phyloP scores from a whole-genome alignment of 139 green algal genomes.

The Pseudopediastrum boryanum region DNA sequence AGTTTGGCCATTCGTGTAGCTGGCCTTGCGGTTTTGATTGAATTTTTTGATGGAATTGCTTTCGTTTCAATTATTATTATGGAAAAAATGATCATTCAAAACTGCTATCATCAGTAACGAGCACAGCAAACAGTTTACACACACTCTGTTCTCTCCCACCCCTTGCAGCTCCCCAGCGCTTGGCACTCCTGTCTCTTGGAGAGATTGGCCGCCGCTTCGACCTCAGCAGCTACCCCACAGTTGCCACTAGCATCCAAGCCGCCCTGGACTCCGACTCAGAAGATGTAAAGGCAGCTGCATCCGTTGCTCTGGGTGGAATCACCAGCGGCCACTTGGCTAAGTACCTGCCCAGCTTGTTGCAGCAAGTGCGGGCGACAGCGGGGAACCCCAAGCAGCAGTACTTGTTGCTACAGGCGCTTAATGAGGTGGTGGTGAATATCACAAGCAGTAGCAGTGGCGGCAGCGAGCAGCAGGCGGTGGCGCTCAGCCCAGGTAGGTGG shows the following conservation, averaged over 20 bases:
- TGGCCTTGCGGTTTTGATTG: too few relatives aligned
- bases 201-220: constrained; percentile 82
- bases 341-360: constrained; percentile 83
- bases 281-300: constrained; percentile 83
- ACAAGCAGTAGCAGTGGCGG: constrained; percentile 15
- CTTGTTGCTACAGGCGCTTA: constrained; percentile 75
- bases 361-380: constrained; percentile 49
- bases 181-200: constrained; percentile 88
- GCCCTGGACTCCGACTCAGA: constrained; percentile 56
- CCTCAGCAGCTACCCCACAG: constrained; percentile 54
- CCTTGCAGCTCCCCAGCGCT: constrained; percentile 56
- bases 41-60: too few relatives aligned
- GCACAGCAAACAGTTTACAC: too few relatives aligned
- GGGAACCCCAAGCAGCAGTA: constrained; percentile 66
- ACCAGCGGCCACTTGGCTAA: constrained; percentile 74
- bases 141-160: too few relatives aligned
- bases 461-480: too few relatives aligned
- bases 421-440: constrained; percentile 81
- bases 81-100: too few relatives aligned
- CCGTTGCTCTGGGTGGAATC: constrained; percentile 82
- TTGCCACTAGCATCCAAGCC: constrained; percentile 39
- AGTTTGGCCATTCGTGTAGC: too few relatives aligned
- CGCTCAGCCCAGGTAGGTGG: too few relatives aligned
- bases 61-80: too few relatives aligned
- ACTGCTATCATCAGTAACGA: too few relatives aligned